Conservation (phyloP, 257 asterid species). For the Nicotiana benthamiana region DNA sequence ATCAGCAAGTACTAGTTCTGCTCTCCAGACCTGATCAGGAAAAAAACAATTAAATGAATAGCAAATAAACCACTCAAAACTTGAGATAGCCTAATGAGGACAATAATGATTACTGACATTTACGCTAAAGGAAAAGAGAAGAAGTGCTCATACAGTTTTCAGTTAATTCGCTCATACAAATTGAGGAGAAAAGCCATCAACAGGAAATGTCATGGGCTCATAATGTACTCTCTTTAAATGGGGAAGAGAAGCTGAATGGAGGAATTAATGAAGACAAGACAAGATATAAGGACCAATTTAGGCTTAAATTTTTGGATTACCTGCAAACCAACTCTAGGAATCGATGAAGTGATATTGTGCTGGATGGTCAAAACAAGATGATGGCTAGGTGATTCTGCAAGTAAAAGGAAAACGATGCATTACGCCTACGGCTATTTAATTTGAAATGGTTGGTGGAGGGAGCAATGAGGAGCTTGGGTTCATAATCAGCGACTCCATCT, state of each 20-base stretch:
- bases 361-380: slow-evolving; percentile 50
- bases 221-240: background rate
- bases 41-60: background rate
- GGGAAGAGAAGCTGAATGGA: background rate
- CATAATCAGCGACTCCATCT: background rate
- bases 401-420: slow-evolving; percentile 2
- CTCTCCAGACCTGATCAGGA: slow-evolving; percentile 71
- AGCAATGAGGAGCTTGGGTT: background rate
- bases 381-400: slow-evolving; percentile 46
- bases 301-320: slow-evolving; percentile 21
- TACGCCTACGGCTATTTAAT: background rate
- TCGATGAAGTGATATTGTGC: slow-evolving; percentile 85
- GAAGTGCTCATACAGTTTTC: background rate
- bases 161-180: background rate
- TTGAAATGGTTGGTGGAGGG: background rate
- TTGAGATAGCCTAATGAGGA: background rate
- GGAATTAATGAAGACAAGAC: background rate
- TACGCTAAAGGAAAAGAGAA: background rate
- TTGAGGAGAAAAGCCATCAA: background rate
- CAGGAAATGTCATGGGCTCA: background rate
- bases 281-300: background rate
- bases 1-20: slow-evolving; percentile 82
- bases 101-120: background rate
- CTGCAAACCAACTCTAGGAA: slow-evolving; percentile 94
- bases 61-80: background rate